A percentile compares a stretch with the other conserved stretches of the same genome.
These are phyloP conservation scores for Blastobotrys petasosporus DNA, from an alignment of 1,139 yeast genomes.

Conservation along the genomic window DNA sequence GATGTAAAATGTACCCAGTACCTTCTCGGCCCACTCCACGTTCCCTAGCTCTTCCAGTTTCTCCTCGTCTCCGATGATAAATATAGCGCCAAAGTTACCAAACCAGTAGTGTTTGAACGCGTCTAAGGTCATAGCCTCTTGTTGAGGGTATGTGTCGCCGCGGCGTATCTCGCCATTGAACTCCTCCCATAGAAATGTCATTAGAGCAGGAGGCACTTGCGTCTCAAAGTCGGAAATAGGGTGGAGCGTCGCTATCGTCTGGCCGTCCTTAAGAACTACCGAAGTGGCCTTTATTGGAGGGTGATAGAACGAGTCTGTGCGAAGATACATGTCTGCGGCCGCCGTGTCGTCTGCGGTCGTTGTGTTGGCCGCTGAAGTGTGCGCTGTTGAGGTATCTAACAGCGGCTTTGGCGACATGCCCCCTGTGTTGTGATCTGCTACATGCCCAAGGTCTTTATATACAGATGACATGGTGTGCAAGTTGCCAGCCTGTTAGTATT, in stretches of 20 bases:
- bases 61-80: constrained; percentile 57
- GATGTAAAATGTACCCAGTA: constrained; percentile 76
- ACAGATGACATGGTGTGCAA: too few species aligned
- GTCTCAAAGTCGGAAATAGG: constrained; percentile 59
- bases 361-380: neutral
- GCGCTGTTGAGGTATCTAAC: too few species aligned
- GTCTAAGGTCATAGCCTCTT: constrained; percentile 66
- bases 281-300: constrained; percentile 36
- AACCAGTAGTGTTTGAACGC: constrained; percentile 84
- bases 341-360: constrained; percentile 18
- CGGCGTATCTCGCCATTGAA: constrained; percentile 86
- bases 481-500: too few species aligned
- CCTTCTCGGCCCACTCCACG: constrained; percentile 73
- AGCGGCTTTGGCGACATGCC: too few species aligned
- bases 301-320: neutral
- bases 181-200: constrained; percentile 82
- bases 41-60: constrained; percentile 38
- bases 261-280: constrained; percentile 77
- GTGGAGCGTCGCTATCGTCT: constrained; percentile 85
- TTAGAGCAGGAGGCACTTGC: constrained; percentile 65
- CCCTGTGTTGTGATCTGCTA: too few species aligned
- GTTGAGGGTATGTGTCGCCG: constrained; percentile 83
- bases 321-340: neutral
- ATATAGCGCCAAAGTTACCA: constrained; percentile 71
- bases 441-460: too few species aligned